Percentiles rank a stretch among this genome's conserved stretches.
Evolutionary conservation across 202 grass and related monocot genomes (phyloP).

Genomic region (Hordeum pubiflorum): DNA sequence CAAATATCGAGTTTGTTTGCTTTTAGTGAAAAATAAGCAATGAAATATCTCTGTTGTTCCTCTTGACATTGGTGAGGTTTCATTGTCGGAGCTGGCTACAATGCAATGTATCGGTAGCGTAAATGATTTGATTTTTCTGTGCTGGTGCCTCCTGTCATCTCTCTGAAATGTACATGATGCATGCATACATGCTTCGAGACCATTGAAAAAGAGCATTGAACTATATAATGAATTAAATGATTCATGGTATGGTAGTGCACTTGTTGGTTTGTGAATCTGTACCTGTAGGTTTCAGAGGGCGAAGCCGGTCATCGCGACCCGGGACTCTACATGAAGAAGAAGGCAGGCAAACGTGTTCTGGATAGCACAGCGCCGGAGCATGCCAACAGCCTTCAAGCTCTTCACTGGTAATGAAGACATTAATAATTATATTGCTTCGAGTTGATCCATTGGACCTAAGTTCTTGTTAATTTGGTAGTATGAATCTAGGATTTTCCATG

Average conservation of each 20-base stretch:
- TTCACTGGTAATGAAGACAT: conserved; percentile 42
- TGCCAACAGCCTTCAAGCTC: conserved; percentile 80
- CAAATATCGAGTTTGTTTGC: not conserved
- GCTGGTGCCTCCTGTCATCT: too few species aligned
- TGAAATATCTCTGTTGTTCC: too few species aligned
- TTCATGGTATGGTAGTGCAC: too few species aligned
- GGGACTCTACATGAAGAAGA: conserved; percentile 64
- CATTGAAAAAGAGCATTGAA: too few species aligned
- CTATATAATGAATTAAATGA: too few species aligned
- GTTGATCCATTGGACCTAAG: not conserved
- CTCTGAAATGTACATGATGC: too few species aligned
- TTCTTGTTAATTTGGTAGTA: not conserved
- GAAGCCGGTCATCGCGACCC: conserved; percentile 75
- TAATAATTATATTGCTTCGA: not conserved
- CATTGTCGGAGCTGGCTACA: too few species aligned
- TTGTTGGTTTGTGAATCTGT: not conserved
- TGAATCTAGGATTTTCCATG: not conserved
- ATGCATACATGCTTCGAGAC: too few species aligned
- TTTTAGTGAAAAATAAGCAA: not conserved
- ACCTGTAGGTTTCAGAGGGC: conserved; percentile 54
- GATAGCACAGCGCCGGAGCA: conserved; percentile 29
- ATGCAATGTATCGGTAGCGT: too few species aligned
- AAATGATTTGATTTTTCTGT: too few species aligned
- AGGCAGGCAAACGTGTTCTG: too few species aligned
- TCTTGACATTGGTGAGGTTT: too few species aligned